Evolutionary conservation across 2,329 filamentous ascomycete species (phyloP), one percentile per base, ranked within the genome.

Genomic region (Diplodia intermedia): DNA sequence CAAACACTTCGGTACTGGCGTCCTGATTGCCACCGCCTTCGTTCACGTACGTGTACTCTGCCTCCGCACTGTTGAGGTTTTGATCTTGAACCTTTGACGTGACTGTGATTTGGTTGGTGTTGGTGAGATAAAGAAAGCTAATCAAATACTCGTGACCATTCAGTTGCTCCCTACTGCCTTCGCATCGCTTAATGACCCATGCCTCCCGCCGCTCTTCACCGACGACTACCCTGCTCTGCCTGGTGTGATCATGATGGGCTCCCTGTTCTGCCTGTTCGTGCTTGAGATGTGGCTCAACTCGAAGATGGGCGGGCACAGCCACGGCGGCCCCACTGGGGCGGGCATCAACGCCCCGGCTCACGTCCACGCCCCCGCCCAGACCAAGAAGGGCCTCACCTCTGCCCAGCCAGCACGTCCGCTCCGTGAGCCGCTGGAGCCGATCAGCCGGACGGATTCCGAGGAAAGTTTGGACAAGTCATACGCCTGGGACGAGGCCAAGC

Each of bases 21-120:
- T 95, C 23, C 83, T 95, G n/a, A 90, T 95, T 70, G 91, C 92
- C 12, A 95, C 92, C 1, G 91, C 92, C 67, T 95, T 95, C 74
- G 91, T 94, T 31, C 91, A 94, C 80, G 77, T 79, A 71, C 67
- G 77, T 55, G 20, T 23, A 20, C 26, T 60, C 33, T 31, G 36
- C 20, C 12, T 23, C 54, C 11, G 54, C n/a, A 6, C 55, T 29
- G 9, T 33, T 29, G 20, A 61, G 11, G 8, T 20, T 49, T 47
- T 26, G 33, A 52, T 56, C 7, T 26, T 70, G 74, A 23, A 33
- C 31, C 8, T 33, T 33, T 33, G 31, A 33, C 31, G 31, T 62
- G 26, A 62, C 29, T 20, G 43, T 50, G 43, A 50, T 36, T 26
- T 38, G 12, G 23, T 31, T 15, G 38, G 18, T 33, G 26, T 9